phyloP scores from a whole-genome alignment of 352 stramenopile genomes.

The Phytophthora aleatoria region DNA sequence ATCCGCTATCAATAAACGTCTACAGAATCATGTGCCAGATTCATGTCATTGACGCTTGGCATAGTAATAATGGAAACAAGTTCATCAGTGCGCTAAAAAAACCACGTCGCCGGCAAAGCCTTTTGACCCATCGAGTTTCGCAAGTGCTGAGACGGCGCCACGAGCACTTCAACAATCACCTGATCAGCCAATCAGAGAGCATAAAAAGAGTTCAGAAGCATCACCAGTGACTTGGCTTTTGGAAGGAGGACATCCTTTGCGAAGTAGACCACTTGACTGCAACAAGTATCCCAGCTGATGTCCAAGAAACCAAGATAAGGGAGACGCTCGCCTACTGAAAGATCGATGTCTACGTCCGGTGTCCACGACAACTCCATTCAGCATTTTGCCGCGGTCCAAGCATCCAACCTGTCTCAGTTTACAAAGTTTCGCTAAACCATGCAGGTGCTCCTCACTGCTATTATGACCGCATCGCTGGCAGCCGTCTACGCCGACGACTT shows the following conservation, averaged over 20 bases:
- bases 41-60: too few species aligned
- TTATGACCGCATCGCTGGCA: slow-evolving; percentile 1
- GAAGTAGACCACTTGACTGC: neutral
- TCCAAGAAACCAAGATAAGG: neutral
- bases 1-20: too few species aligned
- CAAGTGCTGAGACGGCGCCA: slow-evolving; percentile 4
- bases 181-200: neutral
- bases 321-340: neutral
- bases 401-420: too few species aligned
- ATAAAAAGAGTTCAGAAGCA: neutral
- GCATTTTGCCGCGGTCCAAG: too few species aligned
- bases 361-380: too few species aligned
- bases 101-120: too few species aligned
- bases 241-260: neutral
- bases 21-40: too few species aligned
- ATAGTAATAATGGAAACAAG: too few species aligned
- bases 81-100: too few species aligned
- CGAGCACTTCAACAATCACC: neutral
- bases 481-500: slow-evolving; percentile 19
- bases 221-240: neutral
- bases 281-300: neutral
- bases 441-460: too few species aligned
- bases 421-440: too few species aligned
- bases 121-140: too few species aligned
- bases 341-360: neutral